Percentiles rank a stretch among this genome's conserved stretches.
These are phyloP conservation scores for Diaporthe nobilis DNA, from an alignment of 2,329 filamentous ascomycete species.

Conservation along the genomic window DNA sequence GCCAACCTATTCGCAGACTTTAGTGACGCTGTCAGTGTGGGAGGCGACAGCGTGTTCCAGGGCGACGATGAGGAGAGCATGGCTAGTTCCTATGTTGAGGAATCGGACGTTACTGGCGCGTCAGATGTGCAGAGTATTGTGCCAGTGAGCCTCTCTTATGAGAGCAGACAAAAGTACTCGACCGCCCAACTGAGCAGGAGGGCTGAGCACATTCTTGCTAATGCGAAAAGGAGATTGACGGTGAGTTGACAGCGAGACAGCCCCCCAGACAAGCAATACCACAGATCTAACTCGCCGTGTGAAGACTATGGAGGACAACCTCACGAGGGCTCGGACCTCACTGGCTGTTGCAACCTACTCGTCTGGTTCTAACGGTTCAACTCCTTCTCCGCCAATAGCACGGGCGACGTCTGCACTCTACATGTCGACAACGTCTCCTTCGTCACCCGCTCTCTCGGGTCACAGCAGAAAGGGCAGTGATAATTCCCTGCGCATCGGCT, in stretches of 20 bases:
- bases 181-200: slow-evolving; percentile 83
- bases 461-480: slow-evolving; percentile 76
- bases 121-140: neutral
- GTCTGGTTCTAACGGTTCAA: slow-evolving; percentile 68
- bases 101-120: slow-evolving; percentile 47
- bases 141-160: slow-evolving; percentile 43
- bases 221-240: slow-evolving; percentile 90
- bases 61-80: slow-evolving; percentile 78
- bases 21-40: slow-evolving; percentile 71
- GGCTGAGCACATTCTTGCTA: slow-evolving; percentile 91
- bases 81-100: slow-evolving; percentile 69
- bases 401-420: slow-evolving; percentile 56
- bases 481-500: slow-evolving; percentile 63
- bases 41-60: slow-evolving; percentile 74
- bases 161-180: slow-evolving; percentile 74
- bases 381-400: slow-evolving; percentile 65
- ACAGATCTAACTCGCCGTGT: slow-evolving; percentile 45
- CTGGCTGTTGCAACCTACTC: slow-evolving; percentile 72
- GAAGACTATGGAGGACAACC: slow-evolving; percentile 94
- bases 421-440: slow-evolving; percentile 48
- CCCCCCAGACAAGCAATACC: neutral
- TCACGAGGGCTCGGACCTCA: slow-evolving; percentile 82
- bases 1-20: slow-evolving; percentile 68
- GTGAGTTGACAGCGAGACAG: slow-evolving; percentile 67
- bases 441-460: slow-evolving; percentile 50